Percentiles rank a stretch among this genome's conserved stretches.
Evolutionary conservation across 2,329 filamentous ascomycete species (phyloP).

Genomic region (Fusarium nisikadoi): DNA sequence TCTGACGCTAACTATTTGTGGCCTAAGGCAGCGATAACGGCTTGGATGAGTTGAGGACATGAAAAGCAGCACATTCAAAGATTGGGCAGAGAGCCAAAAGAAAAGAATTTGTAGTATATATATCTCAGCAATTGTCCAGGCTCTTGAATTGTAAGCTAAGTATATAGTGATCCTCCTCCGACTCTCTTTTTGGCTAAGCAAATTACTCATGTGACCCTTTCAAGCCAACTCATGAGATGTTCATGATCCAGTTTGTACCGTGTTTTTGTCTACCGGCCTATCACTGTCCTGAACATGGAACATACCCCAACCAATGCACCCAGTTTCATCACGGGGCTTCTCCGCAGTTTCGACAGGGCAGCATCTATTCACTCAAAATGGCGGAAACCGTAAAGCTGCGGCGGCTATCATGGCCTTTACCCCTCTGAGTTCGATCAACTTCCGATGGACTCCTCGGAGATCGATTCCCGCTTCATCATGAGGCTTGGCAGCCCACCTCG

Average conservation of each 20-base stretch:
- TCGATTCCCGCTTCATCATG: slow-evolving; percentile 14
- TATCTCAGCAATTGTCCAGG: neutral
- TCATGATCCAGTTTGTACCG: neutral
- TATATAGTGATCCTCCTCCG: neutral
- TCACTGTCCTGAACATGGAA: neutral
- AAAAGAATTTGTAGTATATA: neutral
- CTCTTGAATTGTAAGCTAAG: too few species aligned
- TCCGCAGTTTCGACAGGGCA: slow-evolving; percentile 31
- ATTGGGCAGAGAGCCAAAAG: neutral
- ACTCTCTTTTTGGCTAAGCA: neutral
- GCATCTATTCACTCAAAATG: slow-evolving; percentile 36
- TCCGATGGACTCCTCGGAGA: slow-evolving; percentile 9
- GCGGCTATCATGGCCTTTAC: slow-evolving; percentile 5
- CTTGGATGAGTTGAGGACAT: neutral
- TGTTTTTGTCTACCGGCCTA: neutral
- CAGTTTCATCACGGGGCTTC: slow-evolving; percentile 38
- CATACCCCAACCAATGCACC: slow-evolving; percentile 24
- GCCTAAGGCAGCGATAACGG: slow-evolving; percentile 52
- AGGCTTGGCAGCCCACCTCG: slow-evolving; percentile 24
- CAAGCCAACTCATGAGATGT: neutral
- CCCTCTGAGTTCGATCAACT: neutral
- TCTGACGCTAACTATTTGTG: slow-evolving; percentile 46
- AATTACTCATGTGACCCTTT: neutral
- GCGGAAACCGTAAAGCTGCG: slow-evolving; percentile 8
- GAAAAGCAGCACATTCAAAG: neutral